These are phyloP conservation scores for Debaryomycetaceae sp. DNA, from an alignment of 1,139 yeast genomes.

Conservation along the genomic window DNA sequence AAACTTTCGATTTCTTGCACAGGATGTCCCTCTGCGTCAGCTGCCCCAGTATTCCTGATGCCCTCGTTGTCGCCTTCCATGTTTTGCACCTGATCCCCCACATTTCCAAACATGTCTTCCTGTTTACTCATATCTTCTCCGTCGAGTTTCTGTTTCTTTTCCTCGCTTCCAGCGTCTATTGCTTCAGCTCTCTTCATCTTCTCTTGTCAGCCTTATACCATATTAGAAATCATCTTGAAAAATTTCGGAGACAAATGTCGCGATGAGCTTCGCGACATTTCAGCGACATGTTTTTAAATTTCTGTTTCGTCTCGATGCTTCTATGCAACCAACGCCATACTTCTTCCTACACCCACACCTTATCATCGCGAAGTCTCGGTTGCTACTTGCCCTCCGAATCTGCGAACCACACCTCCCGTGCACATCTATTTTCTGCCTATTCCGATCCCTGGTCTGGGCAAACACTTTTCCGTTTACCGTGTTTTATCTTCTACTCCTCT, in stretches of 20 bases:
- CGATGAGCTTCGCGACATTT: background rate
- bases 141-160: conserved; percentile 11
- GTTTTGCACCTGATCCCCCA: conserved; percentile 56
- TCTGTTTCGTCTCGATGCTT: background rate
- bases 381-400: too few relatives aligned
- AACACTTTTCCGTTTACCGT: too few relatives aligned
- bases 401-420: too few relatives aligned
- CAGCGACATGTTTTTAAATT: background rate
- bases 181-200: conserved; percentile 21
- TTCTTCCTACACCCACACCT: too few relatives aligned
- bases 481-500: too few relatives aligned
- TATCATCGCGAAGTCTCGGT: too few relatives aligned
- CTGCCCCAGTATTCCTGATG: conserved; percentile 53
- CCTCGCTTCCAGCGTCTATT: conserved; percentile 13
- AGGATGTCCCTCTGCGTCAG: conserved; percentile 90
- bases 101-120: conserved; percentile 50
- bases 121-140: conserved; percentile 11
- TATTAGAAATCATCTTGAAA: background rate
- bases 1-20: conserved; percentile 92
- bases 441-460: too few relatives aligned
- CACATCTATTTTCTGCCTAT: too few relatives aligned
- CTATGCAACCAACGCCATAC: too few relatives aligned
- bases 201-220: background rate
- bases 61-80: conserved; percentile 11
- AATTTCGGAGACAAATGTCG: conserved; percentile 2